Base-by-base conservation (phyloP, 2,329 filamentous ascomycete species). In the Trichoderma sp. region DNA sequence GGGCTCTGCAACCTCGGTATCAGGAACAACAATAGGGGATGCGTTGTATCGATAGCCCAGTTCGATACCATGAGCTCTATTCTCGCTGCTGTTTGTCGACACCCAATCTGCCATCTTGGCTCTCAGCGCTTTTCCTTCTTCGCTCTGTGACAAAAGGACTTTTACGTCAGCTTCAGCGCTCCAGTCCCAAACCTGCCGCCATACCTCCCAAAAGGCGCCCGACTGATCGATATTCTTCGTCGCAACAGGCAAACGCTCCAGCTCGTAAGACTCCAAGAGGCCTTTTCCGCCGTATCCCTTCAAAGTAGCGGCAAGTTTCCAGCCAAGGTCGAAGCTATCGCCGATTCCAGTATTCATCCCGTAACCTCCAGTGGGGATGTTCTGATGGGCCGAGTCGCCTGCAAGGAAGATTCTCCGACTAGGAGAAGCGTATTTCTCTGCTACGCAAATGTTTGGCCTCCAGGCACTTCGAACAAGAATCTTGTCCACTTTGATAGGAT, bases 331-430 rank as follows among this genome's bases (percentile, higher is more conserved):
- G 32, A 78, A 71, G 16, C 76, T 74, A 64, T 80, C 79, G 4
- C 77, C 76, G 3, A 80, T 76, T 1, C 77, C 78, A 1, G 76
- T 78, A 70, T 81, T 81, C 76, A 80, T 78, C 1, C 79, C 79
- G 63, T 80, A 78, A 0, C 78, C 79, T 8, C 79, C 79, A 18
- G 73, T 74, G 0, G 79, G 79, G 21, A 73, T 75, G 66, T 79
- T 78, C 5, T 77, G 75, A 52, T 81, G 79, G 8, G 79, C 79
- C 5, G 79, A 75, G 68, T 81, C 79, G 24, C 79, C 79, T 6
- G 77, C 74, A 2, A 78, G 68, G 11, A 78, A 73, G 1, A 81
- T 76, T 5, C 81, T 78, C 4, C 81, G 30, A 32, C 79, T 5
- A 74, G 73, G 11, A 75, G 75, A n/a, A 7, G 43, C 39, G 66